Evolutionary conservation across 176 grass and related monocot species (phyloP).

Genomic region (Ampelocalamus luodianensis): DNA sequence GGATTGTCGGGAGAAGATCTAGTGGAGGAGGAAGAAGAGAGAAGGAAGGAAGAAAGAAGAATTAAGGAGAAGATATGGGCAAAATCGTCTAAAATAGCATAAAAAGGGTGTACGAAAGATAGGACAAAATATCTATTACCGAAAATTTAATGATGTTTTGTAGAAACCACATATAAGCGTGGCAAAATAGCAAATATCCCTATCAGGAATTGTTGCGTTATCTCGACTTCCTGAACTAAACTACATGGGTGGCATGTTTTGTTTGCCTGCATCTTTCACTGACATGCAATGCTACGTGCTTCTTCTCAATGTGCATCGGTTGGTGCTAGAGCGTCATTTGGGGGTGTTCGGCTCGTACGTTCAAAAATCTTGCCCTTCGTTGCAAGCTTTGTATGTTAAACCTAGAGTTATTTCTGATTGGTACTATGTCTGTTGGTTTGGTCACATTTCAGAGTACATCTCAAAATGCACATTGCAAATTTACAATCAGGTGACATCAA

Average conservation of each 20-base stretch:
- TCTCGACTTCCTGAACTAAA: neutral
- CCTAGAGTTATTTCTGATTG: neutral
- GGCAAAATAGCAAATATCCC: too few relatives aligned
- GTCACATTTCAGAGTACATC: neutral
- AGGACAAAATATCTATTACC: too few relatives aligned
- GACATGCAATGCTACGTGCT: neutral
- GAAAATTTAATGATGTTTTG: too few relatives aligned
- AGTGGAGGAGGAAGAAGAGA: too few relatives aligned
- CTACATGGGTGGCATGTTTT: conserved; percentile 26
- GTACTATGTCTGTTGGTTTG: neutral
- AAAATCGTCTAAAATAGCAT: too few relatives aligned
- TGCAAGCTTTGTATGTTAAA: neutral
- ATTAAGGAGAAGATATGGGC: too few relatives aligned
- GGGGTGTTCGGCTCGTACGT: neutral
- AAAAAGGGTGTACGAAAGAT: too few relatives aligned
- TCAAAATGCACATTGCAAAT: neutral
- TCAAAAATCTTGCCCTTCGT: neutral
- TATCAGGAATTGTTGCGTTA: neutral
- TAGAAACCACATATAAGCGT: too few relatives aligned
- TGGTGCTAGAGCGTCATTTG: neutral
- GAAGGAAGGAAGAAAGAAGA: too few relatives aligned
- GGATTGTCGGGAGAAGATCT: too few relatives aligned
- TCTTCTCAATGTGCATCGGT: neutral
- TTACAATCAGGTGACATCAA: neutral
- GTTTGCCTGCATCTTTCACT: neutral